Percentiles rank a stretch among this genome's conserved stretches.
phyloP scores from a whole-genome alignment of 768 basidiomycete species.

The Gloeophyllum trabeum region DNA sequence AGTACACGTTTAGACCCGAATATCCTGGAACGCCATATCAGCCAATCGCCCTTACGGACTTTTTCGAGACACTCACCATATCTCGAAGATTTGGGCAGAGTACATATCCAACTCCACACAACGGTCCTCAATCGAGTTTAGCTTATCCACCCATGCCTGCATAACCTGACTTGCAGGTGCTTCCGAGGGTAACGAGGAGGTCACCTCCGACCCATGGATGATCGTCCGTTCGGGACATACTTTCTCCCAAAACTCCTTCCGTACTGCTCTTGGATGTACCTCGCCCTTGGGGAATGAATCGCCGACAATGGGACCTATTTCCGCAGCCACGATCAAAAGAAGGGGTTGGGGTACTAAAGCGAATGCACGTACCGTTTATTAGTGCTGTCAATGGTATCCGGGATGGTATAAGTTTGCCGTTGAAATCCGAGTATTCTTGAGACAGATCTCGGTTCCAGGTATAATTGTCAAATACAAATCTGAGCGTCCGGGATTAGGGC shows the following conservation, averaged over 20 bases:
- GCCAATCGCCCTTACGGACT: no score
- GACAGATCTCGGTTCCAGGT: constrained; percentile 35
- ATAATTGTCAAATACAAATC: constrained; percentile 46
- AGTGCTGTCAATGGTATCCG: constrained; percentile 43
- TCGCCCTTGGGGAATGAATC: constrained; percentile 23
- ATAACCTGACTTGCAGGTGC: constrained; percentile 25
- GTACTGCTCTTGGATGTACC: constrained; percentile 31
- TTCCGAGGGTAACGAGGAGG: constrained; percentile 10
- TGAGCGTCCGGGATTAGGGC: constrained; percentile 6
- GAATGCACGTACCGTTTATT: constrained; percentile 29
- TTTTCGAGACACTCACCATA: constrained; percentile 30
- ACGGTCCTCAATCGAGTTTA: constrained; percentile 29
- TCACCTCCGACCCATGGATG: constrained; percentile 17
- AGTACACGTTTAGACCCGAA: constrained; percentile 34
- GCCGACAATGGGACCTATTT: constrained; percentile 35
- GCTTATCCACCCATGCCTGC: constrained; percentile 31
- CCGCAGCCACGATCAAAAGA: constrained; percentile 14
- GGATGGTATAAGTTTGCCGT: constrained; percentile 39
- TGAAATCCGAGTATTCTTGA: constrained; percentile 30
- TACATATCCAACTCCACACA: constrained; percentile 34
- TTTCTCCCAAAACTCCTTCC: constrained; percentile 29
- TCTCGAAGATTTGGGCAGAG: constrained; percentile 34
- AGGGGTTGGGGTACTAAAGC: background rate
- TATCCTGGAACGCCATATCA: constrained; percentile 36
- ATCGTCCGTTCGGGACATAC: constrained; percentile 33